A percentile compares a stretch with the other conserved stretches of the same genome.
phyloP scores from a whole-genome alignment of 2,329 filamentous ascomycete genomes.

The Myrmaecium sp. region DNA sequence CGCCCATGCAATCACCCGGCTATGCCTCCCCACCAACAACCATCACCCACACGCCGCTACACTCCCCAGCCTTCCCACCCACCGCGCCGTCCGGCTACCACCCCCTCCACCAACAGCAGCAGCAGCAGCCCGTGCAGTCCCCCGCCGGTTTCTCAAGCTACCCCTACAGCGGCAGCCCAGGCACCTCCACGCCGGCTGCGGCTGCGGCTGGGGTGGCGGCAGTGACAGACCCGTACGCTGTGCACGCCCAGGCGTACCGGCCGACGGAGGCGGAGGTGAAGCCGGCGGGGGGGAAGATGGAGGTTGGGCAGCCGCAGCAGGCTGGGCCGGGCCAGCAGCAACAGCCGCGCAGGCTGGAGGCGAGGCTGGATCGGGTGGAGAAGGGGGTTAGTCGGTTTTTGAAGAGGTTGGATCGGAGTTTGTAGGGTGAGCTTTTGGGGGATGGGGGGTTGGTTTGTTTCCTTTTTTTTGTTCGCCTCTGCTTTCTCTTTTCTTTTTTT shows the following conservation, averaged over 20 bases:
- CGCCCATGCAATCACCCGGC: constrained; percentile 11
- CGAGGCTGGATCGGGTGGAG: constrained; percentile 49
- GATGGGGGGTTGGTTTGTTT: too few relatives aligned
- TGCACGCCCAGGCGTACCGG: constrained; percentile 54
- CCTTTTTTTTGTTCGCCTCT: too few relatives aligned
- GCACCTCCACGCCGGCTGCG: background rate
- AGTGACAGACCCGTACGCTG: constrained; percentile 31
- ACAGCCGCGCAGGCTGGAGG: constrained; percentile 40
- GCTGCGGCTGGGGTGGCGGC: background rate
- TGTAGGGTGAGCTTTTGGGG: too few relatives aligned
- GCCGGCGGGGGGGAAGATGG: constrained; percentile 21
- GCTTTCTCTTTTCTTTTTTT: too few relatives aligned
- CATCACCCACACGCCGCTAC: constrained; percentile 10
- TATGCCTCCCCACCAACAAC: background rate
- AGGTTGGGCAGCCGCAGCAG: constrained; percentile 3
- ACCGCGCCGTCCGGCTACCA: constrained; percentile 17
- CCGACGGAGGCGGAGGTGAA: constrained; percentile 45
- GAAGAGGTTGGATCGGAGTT: constrained; percentile 66
- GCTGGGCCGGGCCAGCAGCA: constrained; percentile 7
- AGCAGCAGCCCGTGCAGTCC: constrained; percentile 1
- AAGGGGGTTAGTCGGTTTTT: constrained; percentile 54
- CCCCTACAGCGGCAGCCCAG: too few relatives aligned
- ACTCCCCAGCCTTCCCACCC: constrained; percentile 16
- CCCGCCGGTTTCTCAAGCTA: too few relatives aligned
- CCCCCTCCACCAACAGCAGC: constrained; percentile 30